Base-by-base conservation (phyloP, 371 early-diverging fungal genomes). In the Circinella minor region DNA sequence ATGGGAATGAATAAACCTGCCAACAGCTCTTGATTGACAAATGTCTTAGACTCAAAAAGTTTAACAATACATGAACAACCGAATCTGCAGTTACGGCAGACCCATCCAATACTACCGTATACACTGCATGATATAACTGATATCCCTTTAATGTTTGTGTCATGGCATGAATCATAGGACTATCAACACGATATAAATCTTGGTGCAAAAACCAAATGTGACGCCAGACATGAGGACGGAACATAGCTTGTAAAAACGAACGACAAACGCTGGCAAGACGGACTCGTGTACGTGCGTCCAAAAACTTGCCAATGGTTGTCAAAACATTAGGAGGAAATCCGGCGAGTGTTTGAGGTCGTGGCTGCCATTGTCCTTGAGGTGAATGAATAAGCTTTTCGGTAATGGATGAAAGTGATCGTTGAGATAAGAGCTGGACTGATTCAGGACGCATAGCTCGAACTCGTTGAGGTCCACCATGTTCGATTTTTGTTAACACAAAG, bases 231-330 rank as follows among this genome's bases (percentile, higher is more conserved):
- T 59, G 67, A 4, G 76, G 71, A 17, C 66, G 72, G 10, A 68
- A 64, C 9, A 70, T n/a, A 14, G 68, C 60, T 36, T 66, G 65
- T 39, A 66, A 61, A 20, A 75, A 68, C 3, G 61, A 43, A 3
- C 62, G 65, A 20, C 36, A 72, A 5, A 69, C 47, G n/a, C 27
- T 15, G 0, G 76, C 72, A 15, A 76, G 39, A 3, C 68, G 67
- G 54, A 72, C 67, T 11, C 74, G 70, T 17, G 79, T 74, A 43
- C 65, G 60, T n/a, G 71, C 63, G 59, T 79, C 79, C 4, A 79
- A 57, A 46, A 67, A 61, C 1, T 54, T 46, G 8, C 55, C 66
- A 39, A 77, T 65, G 1, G n/a, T 15, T 15, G 49, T 39, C 3
- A 72, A 34, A 3, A 64, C 37, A 36, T 43, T 65, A 15, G 59